Conservation (phyloP, 192 early-diverging fungal genomes). For the Coemansia sp. region DNA sequence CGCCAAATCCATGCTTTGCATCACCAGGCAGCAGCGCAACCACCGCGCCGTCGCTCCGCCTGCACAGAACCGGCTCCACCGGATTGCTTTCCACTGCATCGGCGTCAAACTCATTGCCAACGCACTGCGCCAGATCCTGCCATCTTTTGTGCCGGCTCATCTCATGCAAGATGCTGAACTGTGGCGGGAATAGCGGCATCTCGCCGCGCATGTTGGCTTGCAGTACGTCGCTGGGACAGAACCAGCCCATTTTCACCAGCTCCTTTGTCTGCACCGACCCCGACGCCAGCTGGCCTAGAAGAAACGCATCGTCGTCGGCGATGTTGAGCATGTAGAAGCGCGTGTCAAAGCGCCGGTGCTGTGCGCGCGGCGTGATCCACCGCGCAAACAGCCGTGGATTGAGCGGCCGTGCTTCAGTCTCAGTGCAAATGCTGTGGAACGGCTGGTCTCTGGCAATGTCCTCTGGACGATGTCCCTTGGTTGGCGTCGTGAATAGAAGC, state of each 20-base stretch:
- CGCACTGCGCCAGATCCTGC: conserved; percentile 32
- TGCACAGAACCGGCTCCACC: conserved; percentile 36
- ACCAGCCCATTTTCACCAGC: conserved; percentile 64
- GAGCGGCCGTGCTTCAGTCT: conserved; percentile 47
- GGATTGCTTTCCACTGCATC: neutral
- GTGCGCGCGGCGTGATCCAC: conserved; percentile 47
- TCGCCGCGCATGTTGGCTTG: conserved; percentile 45
- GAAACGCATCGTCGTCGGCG: conserved; percentile 5
- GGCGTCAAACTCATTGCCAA: neutral
- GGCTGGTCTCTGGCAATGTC: conserved; percentile 21
- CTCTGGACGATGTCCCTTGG: conserved; percentile 16
- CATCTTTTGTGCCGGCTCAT: conserved; percentile 48
- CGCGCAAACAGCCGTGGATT: conserved; percentile 56
- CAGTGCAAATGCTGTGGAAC: conserved; percentile 55
- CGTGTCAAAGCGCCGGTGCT: conserved; percentile 39
- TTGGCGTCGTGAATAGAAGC: conserved; percentile 54
- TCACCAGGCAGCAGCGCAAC: conserved; percentile 50
- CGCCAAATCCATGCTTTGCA: neutral
- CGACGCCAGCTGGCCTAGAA: conserved; percentile 13
- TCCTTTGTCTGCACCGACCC: conserved; percentile 48
- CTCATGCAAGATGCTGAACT: conserved; percentile 61
- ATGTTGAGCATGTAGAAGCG: conserved; percentile 38
- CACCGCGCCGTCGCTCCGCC: conserved; percentile 23
- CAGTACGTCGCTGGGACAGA: conserved; percentile 62
- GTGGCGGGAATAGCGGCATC: conserved; percentile 65